These are phyloP conservation scores for Parietaria judaica DNA, from an alignment of 306 rosid species.

Conservation along the genomic window DNA sequence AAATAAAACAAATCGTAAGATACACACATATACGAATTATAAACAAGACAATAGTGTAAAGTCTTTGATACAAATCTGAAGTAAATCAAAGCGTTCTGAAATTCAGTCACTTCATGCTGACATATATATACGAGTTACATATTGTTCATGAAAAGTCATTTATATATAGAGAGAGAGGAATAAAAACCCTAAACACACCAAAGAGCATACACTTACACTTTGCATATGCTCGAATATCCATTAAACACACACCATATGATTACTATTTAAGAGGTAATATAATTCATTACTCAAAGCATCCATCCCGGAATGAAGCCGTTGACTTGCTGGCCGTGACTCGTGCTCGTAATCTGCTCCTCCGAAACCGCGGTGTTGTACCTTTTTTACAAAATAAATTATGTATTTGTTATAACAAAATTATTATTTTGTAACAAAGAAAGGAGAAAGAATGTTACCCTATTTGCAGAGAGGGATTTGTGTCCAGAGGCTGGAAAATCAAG, in stretches of 20 bases:
- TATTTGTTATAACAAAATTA: too few relatives aligned
- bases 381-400: background rate
- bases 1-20: too few relatives aligned
- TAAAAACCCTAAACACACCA: conserved; percentile 11
- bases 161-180: conserved; percentile 20
- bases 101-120: too few relatives aligned
- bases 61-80: too few relatives aligned
- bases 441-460: conserved; percentile 34
- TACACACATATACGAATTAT: too few relatives aligned
- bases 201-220: conserved; percentile 4
- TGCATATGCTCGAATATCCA: background rate
- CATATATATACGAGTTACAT: conserved; percentile 7
- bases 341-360: conserved; percentile 60
- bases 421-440: background rate
- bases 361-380: conserved; percentile 48
- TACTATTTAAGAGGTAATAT: background rate
- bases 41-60: too few relatives aligned
- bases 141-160: conserved; percentile 14
- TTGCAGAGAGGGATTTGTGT: conserved; percentile 62
- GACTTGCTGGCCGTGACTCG: conserved; percentile 61
- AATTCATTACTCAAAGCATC: conserved; percentile 52
- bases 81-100: too few relatives aligned
- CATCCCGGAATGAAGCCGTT: conserved; percentile 80
- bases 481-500: conserved; percentile 41
- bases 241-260: background rate